These are phyloP conservation scores for Candida pseudoglaebosa DNA, from an alignment of 805 yeast species.

Conservation along the genomic window DNA sequence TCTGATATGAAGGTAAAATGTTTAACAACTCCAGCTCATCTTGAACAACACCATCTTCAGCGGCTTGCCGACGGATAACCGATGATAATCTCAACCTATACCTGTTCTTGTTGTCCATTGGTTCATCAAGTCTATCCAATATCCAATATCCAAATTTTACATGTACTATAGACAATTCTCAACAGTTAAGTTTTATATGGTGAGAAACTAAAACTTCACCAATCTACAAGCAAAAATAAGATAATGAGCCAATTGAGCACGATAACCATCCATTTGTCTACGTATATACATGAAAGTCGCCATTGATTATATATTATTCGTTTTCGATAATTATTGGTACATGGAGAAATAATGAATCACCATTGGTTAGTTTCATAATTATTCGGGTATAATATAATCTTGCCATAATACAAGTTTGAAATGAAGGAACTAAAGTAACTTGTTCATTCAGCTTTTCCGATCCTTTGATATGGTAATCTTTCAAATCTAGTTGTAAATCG, in stretches of 20 bases:
- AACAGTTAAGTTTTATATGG: too few relatives aligned
- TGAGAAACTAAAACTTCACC: too few relatives aligned
- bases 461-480: slow-evolving; percentile 27
- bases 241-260: too few relatives aligned
- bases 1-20: slow-evolving; percentile 38
- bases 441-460: slow-evolving; percentile 17
- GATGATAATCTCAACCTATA: slow-evolving; percentile 17
- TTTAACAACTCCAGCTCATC: slow-evolving; percentile 27
- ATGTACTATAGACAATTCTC: too few relatives aligned
- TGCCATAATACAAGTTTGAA: slow-evolving; percentile 34
- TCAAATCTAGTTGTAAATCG: slow-evolving; percentile 24
- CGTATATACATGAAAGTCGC: neutral
- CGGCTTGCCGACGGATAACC: slow-evolving; percentile 9
- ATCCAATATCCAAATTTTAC: too few relatives aligned
- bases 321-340: slow-evolving; percentile 34
- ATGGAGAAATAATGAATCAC: slow-evolving; percentile 27
- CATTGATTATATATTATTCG: slow-evolving; percentile 4
- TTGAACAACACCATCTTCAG: slow-evolving; percentile 7
- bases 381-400: slow-evolving; percentile 34
- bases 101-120: slow-evolving; percentile 17
- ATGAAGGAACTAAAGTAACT: slow-evolving; percentile 35
- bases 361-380: slow-evolving; percentile 25
- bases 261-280: slow-evolving; percentile 1
- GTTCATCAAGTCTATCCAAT: too few relatives aligned
- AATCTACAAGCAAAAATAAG: too few relatives aligned